Evolutionary conservation across 441 rosid genomes (phyloP), one percentile per base, ranked within the genome.

Genomic region (Biscutella auriculata): DNA sequence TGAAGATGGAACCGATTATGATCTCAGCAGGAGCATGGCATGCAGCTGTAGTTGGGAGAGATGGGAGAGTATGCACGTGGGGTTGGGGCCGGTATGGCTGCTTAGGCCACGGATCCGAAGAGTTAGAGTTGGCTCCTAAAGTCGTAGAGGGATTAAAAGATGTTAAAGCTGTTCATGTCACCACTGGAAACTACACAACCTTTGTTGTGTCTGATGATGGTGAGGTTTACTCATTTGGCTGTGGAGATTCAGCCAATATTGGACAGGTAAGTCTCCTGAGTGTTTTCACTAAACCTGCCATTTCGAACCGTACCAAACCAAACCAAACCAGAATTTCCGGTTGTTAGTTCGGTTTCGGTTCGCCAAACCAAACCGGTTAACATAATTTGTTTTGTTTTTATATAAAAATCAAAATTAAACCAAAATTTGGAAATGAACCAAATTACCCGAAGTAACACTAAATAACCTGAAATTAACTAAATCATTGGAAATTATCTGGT

Each of bases 1-100:
- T 88, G 69, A 86, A 82, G 61, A 77, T 92, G 52, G 87, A 92
- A 51, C 98, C 98, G 5, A 51, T 71, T 68, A 91, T 84, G 51
- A 81, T 92, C 45, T 78, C 98, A 25, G 96, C 93, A 9, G 98
- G 96, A 51, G 83, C 87, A 48, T 92, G 98, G 98, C 96, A 92
- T 74, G 91, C 98, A 32, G 98, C 98, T 48, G 96, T 80, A 21
- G 79, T 92, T 3, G 98, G 98, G 42, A 77, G 60, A 56, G 94
- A 88, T 67, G 98, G 98, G n/a, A 60, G 87, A 59, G 92, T 92
- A 46, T 92, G 92, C 77, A 92, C 95, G 1, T 92, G 94, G 98
- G 98, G 96, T 57, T 92, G 96, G 96, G 96, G 98, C 0, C 87
- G 84, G 41, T 76, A 76, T 63, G 98, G 98, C 9, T 88, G 98